Evolutionary conservation across 345 rosid species (phyloP).

Genomic region (Salix brachista): DNA sequence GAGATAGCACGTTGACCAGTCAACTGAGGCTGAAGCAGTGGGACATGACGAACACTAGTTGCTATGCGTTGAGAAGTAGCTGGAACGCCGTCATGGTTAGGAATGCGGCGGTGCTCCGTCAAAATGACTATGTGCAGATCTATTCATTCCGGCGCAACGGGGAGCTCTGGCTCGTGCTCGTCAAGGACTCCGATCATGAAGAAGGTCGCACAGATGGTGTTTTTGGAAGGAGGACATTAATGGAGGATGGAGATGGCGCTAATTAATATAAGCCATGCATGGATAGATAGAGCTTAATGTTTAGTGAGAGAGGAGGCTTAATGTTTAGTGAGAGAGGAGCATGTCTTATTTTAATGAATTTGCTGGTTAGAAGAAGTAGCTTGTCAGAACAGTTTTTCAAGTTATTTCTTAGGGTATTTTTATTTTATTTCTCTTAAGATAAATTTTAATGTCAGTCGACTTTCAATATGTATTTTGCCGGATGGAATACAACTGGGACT

Average conservation of each 20-base stretch:
- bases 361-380: not conserved
- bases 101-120: not conserved
- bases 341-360: not conserved
- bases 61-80: not conserved
- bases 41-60: not conserved
- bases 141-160: not conserved
- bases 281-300: not conserved
- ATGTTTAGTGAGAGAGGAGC: not conserved
- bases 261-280: not conserved
- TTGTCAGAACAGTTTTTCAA: not conserved
- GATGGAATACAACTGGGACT: no score
- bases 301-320: no score
- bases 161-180: not conserved
- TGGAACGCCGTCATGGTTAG: not conserved
- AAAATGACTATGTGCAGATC: not conserved
- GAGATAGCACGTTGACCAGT: not conserved
- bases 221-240: not conserved
- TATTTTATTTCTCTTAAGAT: no score
- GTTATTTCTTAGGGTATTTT: no score
- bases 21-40: not conserved
- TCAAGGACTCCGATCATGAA: not conserved
- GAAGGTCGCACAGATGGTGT: not conserved
- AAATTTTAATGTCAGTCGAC: no score
- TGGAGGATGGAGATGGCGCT: no score
- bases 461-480: no score